phyloP scores from a whole-genome alignment of 345 rosid genomes.

The Gossypium raimondii region DNA sequence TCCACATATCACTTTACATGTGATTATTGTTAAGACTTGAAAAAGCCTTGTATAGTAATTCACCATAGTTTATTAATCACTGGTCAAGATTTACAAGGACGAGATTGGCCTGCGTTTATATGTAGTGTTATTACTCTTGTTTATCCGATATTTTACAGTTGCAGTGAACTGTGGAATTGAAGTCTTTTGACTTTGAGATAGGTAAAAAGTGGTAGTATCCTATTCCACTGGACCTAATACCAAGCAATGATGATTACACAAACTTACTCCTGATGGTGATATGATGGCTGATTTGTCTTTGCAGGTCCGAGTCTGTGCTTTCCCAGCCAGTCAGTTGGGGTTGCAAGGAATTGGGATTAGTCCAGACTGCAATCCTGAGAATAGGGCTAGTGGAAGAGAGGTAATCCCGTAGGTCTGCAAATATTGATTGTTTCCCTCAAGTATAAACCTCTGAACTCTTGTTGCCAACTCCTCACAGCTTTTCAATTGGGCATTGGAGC shows the following conservation, averaged over 20 bases:
- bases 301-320: slow-evolving; percentile 89
- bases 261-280: neutral
- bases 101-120: neutral
- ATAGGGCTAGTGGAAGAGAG: slow-evolving; percentile 63
- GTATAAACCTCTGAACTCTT: slow-evolving; percentile 5
- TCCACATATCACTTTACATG: neutral
- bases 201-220: neutral
- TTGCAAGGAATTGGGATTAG: slow-evolving; percentile 77
- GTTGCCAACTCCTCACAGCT: slow-evolving; percentile 41
- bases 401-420: slow-evolving; percentile 30
- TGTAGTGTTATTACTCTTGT: neutral
- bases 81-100: neutral
- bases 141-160: neutral
- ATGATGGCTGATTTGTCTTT: neutral
- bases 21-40: neutral
- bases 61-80: neutral
- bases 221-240: neutral
- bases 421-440: neutral
- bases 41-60: neutral
- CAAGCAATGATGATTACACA: neutral
- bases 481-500: slow-evolving; percentile 91
- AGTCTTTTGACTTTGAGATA: neutral
- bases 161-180: neutral
- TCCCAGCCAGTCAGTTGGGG: slow-evolving; percentile 55
- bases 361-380: slow-evolving; percentile 87